These are phyloP conservation scores for Citrullus mucosospermus DNA, from an alignment of 306 rosid genomes.

Conservation along the genomic window DNA sequence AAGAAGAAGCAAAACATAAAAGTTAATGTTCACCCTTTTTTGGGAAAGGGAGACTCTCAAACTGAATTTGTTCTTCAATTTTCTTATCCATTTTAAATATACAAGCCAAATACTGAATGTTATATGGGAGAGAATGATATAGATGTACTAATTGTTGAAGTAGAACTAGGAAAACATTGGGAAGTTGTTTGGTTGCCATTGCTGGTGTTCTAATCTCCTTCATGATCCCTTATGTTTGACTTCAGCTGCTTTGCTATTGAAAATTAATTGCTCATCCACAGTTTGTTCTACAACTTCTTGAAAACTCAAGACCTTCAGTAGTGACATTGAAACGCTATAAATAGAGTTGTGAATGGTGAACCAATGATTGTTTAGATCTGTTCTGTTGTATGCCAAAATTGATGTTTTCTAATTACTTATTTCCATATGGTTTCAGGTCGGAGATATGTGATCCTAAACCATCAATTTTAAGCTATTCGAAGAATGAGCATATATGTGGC, in stretches of 20 bases:
- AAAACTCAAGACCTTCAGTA: neutral
- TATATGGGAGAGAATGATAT: too few species aligned
- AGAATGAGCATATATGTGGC: constrained; percentile 83
- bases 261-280: too few species aligned
- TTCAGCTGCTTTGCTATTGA: too few species aligned
- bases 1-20: too few species aligned
- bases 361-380: too few species aligned
- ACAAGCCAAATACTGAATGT: too few species aligned
- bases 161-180: too few species aligned
- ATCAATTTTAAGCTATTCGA: constrained; percentile 53
- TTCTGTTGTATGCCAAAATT: neutral
- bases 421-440: constrained; percentile 38
- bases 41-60: neutral
- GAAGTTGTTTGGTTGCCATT: too few species aligned
- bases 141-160: too few species aligned
- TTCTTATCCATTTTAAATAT: neutral
- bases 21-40: neutral
- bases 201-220: too few species aligned
- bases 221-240: too few species aligned
- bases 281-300: neutral
- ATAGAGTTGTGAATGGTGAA: neutral
- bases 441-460: constrained; percentile 58
- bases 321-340: neutral
- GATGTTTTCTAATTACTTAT: neutral
- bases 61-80: neutral